Percentiles rank a stretch among this genome's conserved stretches.
phyloP scores from a whole-genome alignment of 805 yeast genomes.

The Yamadazyma sp. region DNA sequence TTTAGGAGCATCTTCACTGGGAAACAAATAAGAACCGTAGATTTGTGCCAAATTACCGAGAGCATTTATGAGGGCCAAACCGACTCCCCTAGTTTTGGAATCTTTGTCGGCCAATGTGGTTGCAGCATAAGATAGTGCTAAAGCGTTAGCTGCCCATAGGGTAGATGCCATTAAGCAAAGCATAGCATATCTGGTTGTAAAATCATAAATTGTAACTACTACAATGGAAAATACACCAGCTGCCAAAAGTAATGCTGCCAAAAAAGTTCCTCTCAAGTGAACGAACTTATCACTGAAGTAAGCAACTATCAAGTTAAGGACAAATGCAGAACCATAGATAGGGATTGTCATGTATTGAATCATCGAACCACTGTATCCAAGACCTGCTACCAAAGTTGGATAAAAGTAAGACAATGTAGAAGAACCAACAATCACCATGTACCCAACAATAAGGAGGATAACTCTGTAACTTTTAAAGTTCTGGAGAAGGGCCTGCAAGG shows the following conservation, averaged over 20 bases:
- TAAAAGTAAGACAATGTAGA: constrained; percentile 13
- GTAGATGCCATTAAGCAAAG: constrained; percentile 14
- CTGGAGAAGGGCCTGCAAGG: constrained; percentile 2
- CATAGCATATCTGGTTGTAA: constrained; percentile 13
- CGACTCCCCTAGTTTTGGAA: constrained; percentile 13
- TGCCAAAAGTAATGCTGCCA: constrained; percentile 7
- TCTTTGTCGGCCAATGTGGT: constrained; percentile 14
- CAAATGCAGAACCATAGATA: constrained; percentile 12
- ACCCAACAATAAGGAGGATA: constrained; percentile 9
- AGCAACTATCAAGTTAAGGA: constrained; percentile 8
- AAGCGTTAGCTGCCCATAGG: constrained; percentile 16
- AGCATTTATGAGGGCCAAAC: constrained; percentile 13
- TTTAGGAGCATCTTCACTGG: constrained; percentile 11
- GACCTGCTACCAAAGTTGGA: constrained; percentile 13
- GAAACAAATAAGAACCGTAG: constrained; percentile 14
- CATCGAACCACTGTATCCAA: constrained; percentile 12
- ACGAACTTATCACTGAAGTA: constrained; percentile 10
- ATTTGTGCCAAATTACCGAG: constrained; percentile 15
- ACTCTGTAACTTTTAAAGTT: constrained; percentile 12
- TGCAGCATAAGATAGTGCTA: constrained; percentile 13
- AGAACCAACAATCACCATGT: constrained; percentile 14
- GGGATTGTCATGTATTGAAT: constrained; percentile 14
- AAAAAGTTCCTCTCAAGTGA: constrained; percentile 8
- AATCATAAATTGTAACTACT: constrained; percentile 10
- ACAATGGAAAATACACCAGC: constrained; percentile 11